Base-by-base conservation (phyloP, 495 filamentous ascomycete genomes). In the Penicillium longicatenatum region DNA sequence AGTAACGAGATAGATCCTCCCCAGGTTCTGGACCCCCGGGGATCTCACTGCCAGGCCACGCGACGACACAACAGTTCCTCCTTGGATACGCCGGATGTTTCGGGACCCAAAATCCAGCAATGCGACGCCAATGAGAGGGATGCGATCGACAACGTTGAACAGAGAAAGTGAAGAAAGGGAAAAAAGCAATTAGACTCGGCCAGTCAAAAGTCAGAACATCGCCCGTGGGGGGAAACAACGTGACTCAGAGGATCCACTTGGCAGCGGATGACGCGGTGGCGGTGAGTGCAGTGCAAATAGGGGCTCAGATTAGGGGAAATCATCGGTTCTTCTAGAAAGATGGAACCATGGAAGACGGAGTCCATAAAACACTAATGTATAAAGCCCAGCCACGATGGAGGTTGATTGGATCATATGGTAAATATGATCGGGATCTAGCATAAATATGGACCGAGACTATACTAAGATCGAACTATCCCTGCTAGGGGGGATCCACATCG, bases 191-290 rank as follows among this genome's bases (percentile, higher is more conserved):
- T 58, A 54, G 45, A 47, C 49, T 67, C 60, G 53, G 62, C 71
- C 73, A 73, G 56, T 76, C 67, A 76, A 54, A 66, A 45, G 20
- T 33, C 56, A 51, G 59, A 63, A 58, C 58, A 46, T 52, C 44
- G 53, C 63, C 62, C 71, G 73, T 75, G 73, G 69, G 71, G 62
- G 66, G 26, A 66, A 59, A 61, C 43, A 64, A 64, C 55, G 62
- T 68, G 69, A 70, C 58, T 70, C 55, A 65, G 20, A 24, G 48
- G 57, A 21, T 52, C 70, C 66, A 69, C 62, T 65, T 45, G 20
- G 8, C 16, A 14, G 7, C 24, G n/a, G 12, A 37, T 52, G 30
- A 35, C 30, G 29, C 19, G 50, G 50, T 52, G 33, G 50, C 31
- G 29, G 49, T 52, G 37, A 39, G 16, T 7, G 14, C 35, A 16